phyloP scores from a whole-genome alignment of 371 early-diverging fungal species.

The Thermomucor indicae-seudaticae region DNA sequence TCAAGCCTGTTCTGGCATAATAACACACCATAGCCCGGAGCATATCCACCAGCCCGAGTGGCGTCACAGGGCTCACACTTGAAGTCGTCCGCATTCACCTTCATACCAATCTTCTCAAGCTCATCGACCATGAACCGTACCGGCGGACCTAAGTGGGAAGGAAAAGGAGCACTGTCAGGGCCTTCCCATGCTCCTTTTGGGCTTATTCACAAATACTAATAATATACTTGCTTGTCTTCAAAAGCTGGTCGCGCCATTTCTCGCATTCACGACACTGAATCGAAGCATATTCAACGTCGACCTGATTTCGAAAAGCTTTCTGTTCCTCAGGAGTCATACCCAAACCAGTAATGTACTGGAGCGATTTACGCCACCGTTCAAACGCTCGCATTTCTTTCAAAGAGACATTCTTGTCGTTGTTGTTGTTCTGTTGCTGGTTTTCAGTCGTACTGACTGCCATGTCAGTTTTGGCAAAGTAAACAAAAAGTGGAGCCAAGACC shows the following conservation, averaged over 20 bases:
- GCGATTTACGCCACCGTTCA: slow-evolving; percentile 53
- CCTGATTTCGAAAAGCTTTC: slow-evolving; percentile 20
- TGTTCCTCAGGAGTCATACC: slow-evolving; percentile 52
- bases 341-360: slow-evolving; percentile 58
- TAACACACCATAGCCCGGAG: slow-evolving; percentile 73
- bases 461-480: too few species aligned
- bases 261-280: slow-evolving; percentile 66
- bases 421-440: neutral
- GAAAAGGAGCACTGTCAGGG: neutral
- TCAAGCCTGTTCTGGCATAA: slow-evolving; percentile 82
- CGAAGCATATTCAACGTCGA: slow-evolving; percentile 47
- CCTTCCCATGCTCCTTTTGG: neutral
- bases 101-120: slow-evolving; percentile 66
- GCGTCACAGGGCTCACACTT: slow-evolving; percentile 79
- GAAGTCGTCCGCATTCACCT: slow-evolving; percentile 57
- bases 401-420: slow-evolving; percentile 1
- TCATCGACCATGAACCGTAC: slow-evolving; percentile 82
- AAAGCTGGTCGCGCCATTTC: slow-evolving; percentile 63
- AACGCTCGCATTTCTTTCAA: slow-evolving; percentile 42
- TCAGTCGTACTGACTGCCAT: neutral
- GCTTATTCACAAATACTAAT: neutral
- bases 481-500: too few species aligned
- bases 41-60: slow-evolving; percentile 78
- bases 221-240: slow-evolving; percentile 57
- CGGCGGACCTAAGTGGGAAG: slow-evolving; percentile 60